Percentiles rank a stretch among this genome's conserved stretches.
Conservation (phyloP, 2,329 filamentous ascomycete species). For the Boeremia lycopersici region DNA sequence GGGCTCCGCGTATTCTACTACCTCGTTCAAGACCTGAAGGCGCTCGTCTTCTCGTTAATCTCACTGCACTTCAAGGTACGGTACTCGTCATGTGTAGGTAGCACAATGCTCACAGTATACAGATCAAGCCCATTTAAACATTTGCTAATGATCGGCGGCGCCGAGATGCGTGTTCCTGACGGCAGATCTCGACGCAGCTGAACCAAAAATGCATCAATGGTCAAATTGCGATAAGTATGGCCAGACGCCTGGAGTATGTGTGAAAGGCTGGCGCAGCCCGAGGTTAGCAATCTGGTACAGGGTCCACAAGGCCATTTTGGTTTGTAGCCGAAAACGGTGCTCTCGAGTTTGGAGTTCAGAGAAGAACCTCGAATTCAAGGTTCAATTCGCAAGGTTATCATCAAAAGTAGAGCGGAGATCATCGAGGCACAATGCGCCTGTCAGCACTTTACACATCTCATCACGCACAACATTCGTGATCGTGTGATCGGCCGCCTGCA, state of each 20-base stretch:
- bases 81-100: neutral
- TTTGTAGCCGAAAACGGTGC: neutral
- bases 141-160: neutral
- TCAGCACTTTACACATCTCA: neutral
- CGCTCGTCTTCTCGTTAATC: slow-evolving; percentile 94
- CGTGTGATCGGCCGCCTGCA: slow-evolving; percentile 13
- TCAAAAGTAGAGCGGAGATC: neutral
- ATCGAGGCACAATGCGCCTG: neutral
- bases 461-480: neutral
- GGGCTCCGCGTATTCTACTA: slow-evolving; percentile 98
- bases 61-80: slow-evolving; percentile 91
- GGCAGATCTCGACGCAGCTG: slow-evolving; percentile 4
- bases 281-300: slow-evolving; percentile 1
- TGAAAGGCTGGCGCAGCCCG: neutral
- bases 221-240: neutral
- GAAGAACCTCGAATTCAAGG: neutral
- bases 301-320: neutral
- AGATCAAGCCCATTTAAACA: slow-evolving; percentile 73
- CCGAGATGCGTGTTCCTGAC: slow-evolving; percentile 19
- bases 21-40: slow-evolving; percentile 95
- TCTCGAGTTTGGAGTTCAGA: neutral
- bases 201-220: slow-evolving; percentile 13
- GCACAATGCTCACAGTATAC: slow-evolving; percentile 17
- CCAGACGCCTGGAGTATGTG: slow-evolving; percentile 15
- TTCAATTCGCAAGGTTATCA: neutral